phyloP scores from a whole-genome alignment of 352 stramenopile species.

The Phytopythium delawarense region DNA sequence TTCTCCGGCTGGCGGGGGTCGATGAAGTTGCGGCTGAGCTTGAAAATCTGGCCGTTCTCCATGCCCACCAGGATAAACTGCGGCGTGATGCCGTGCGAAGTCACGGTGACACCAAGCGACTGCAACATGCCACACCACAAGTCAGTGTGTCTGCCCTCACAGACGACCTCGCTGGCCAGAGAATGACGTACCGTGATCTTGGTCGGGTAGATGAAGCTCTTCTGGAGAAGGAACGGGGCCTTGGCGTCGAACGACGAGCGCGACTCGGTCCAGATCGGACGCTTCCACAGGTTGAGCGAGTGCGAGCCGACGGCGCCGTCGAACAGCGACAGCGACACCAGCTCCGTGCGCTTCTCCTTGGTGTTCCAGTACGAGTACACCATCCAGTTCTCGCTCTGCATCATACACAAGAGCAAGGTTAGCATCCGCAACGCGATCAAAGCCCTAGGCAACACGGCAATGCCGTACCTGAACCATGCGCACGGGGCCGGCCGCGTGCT shows the following conservation, averaged over 20 bases:
- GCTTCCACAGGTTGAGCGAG: constrained; percentile 93
- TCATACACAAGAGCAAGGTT: background rate
- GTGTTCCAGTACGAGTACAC: constrained; percentile 96
- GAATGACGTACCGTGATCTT: constrained; percentile 59
- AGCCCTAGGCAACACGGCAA: background rate
- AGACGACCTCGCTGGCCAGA: background rate
- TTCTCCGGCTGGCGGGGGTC: constrained; percentile 93
- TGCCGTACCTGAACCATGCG: constrained; percentile 60
- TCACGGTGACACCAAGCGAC: constrained; percentile 91
- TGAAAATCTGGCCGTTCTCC: constrained; percentile 91
- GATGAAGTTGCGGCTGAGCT: constrained; percentile 90
- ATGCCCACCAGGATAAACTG: constrained; percentile 92
- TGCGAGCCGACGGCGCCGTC: constrained; percentile 96
- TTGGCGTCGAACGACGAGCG: constrained; percentile 92
- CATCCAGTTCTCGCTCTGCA: constrained; percentile 94
- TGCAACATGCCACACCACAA: constrained; percentile 7
- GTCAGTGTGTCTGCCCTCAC: background rate
- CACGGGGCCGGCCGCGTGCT: constrained; percentile 61
- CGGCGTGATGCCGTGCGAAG: constrained; percentile 92
- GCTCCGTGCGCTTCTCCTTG: constrained; percentile 79
- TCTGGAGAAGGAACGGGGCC: constrained; percentile 91
- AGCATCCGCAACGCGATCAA: background rate
- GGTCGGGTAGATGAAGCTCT: constrained; percentile 92
- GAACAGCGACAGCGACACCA: constrained; percentile 89
- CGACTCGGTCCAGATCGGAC: constrained; percentile 81